These are phyloP conservation scores for Hypomyces perniciosus DNA, from an alignment of 2,329 filamentous ascomycete species.

Conservation along the genomic window DNA sequence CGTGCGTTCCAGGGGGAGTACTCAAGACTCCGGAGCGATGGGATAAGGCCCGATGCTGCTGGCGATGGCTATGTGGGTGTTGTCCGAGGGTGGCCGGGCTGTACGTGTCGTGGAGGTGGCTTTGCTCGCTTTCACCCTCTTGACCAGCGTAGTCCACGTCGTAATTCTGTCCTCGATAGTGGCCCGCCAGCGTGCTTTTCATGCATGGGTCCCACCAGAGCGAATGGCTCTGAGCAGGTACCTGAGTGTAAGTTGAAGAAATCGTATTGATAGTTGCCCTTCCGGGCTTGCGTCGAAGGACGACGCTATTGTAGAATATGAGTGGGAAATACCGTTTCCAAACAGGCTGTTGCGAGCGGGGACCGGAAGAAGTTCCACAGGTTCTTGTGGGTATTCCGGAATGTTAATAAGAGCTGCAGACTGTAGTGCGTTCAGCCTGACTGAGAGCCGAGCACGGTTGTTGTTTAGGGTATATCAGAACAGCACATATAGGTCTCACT, in stretches of 20 bases:
- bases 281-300: slow-evolving; percentile 42
- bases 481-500: not conserved
- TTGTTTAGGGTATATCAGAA: not conserved
- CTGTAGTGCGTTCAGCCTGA: not conserved
- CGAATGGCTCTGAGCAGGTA: slow-evolving; percentile 68
- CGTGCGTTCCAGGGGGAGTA: slow-evolving; percentile 14
- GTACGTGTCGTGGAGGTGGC: slow-evolving; percentile 59
- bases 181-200: slow-evolving; percentile 66
- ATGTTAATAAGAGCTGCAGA: not conserved
- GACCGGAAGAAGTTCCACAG: not conserved
- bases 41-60: slow-evolving; percentile 39
- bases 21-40: slow-evolving; percentile 38
- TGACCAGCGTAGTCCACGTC: slow-evolving; percentile 70
- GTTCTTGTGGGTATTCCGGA: not conserved
- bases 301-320: slow-evolving; percentile 14
- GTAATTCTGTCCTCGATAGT: slow-evolving; percentile 68
- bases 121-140: slow-evolving; percentile 59
- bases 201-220: slow-evolving; percentile 73
- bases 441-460: not conserved
- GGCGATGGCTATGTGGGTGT: slow-evolving; percentile 23
- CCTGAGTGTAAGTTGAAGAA: slow-evolving; percentile 56
- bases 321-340: slow-evolving; percentile 15
- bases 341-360: not conserved
- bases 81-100: slow-evolving; percentile 37
- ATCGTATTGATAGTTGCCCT: slow-evolving; percentile 49